Percentiles rank a stretch among this genome's conserved stretches.
These are phyloP conservation scores for Podospora pseudoanserina DNA, from an alignment of 495 filamentous ascomycete species.

Conservation along the genomic window DNA sequence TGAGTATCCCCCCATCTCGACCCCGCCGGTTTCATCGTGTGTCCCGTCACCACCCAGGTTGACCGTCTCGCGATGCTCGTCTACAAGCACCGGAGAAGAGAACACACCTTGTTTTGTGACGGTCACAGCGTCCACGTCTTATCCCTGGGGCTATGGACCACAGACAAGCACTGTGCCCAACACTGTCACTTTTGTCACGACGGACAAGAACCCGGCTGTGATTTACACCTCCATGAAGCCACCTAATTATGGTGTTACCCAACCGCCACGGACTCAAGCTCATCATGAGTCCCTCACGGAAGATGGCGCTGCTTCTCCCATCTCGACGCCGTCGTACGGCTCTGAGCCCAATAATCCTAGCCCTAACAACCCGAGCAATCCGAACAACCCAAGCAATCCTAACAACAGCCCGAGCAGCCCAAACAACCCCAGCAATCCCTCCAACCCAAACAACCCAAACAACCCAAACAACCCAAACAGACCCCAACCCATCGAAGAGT, in stretches of 20 bases:
- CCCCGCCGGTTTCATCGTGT: conserved; percentile 34
- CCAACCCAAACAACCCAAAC: not conserved
- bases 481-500: conserved; percentile 10
- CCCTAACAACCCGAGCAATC: not conserved
- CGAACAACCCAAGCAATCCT: not conserved
- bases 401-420: not conserved
- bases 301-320: not conserved
- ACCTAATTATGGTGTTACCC: conserved; percentile 42
- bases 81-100: conserved; percentile 28
- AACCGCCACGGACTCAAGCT: conserved; percentile 23
- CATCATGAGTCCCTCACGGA: conserved; percentile 20
- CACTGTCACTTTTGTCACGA: conserved; percentile 39
- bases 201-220: conserved; percentile 50
- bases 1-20: conserved; percentile 37
- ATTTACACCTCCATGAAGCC: conserved; percentile 38
- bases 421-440: not conserved
- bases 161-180: conserved; percentile 13
- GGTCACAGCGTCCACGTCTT: conserved; percentile 15
- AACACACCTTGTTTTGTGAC: conserved; percentile 25
- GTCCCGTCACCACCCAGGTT: conserved; percentile 28
- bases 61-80: conserved; percentile 40
- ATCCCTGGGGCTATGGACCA: conserved; percentile 16
- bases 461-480: not conserved
- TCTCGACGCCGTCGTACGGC: conserved; percentile 32
- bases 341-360: not conserved